Evolutionary conservation across 139 green algal species (phyloP).

Genomic region (Chlorella sp.): DNA sequence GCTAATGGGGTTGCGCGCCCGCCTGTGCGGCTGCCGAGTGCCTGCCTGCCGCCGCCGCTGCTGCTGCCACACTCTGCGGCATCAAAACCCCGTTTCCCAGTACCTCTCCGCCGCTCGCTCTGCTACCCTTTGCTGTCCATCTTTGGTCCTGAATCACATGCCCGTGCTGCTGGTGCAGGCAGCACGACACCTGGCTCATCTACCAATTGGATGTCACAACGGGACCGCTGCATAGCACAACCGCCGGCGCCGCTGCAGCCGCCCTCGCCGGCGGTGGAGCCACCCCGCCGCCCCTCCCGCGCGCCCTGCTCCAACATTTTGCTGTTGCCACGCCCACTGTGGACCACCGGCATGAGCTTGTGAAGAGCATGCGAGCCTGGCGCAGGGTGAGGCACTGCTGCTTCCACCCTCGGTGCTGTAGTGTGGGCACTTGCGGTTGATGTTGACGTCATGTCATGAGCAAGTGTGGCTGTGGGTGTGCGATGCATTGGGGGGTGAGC

Average conservation of each 20-base stretch:
- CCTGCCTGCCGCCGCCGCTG: too few species aligned
- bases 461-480: too few species aligned
- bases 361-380: conserved; percentile 2
- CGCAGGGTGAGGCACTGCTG: background rate
- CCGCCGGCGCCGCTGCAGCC: background rate
- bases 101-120: too few species aligned
- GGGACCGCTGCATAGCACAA: background rate
- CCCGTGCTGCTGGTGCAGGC: background rate
- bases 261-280: background rate
- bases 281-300: background rate
- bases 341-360: background rate
- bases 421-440: background rate
- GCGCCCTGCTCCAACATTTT: background rate
- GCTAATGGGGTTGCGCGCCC: too few species aligned
- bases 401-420: background rate
- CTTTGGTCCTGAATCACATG: background rate
- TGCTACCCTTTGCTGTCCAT: too few species aligned
- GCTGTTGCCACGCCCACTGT: background rate
- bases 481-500: too few species aligned
- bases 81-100: too few species aligned
- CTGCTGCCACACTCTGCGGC: too few species aligned
- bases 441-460: too few species aligned
- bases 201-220: background rate
- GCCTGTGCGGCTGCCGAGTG: too few species aligned
- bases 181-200: background rate